Conservation (phyloP, 192 early-diverging fungal species). For the Entomortierella lignicola region DNA sequence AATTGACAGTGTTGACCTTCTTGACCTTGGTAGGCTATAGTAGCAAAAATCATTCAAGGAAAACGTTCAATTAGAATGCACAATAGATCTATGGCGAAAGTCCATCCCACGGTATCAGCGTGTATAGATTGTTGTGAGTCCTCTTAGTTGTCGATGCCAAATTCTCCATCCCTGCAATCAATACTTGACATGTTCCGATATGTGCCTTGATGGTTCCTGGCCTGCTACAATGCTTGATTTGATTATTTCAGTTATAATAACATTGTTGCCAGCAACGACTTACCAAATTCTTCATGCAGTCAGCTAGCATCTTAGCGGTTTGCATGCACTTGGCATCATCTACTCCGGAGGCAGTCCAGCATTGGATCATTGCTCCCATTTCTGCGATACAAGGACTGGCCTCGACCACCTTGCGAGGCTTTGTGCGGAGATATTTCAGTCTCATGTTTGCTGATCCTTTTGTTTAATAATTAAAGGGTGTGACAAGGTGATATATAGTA, state of each 20-base stretch:
- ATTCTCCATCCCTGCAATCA: too few species aligned
- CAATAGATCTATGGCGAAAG: too few species aligned
- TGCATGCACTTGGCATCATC: conserved; percentile 65
- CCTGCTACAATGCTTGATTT: neutral
- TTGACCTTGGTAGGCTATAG: conserved; percentile 59
- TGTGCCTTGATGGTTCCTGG: neutral
- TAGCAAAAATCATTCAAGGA: neutral
- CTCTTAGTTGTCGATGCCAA: too few species aligned
- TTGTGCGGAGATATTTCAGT: conserved; percentile 69
- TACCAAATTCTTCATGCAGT: conserved; percentile 70
- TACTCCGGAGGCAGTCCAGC: conserved; percentile 65
- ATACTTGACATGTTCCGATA: neutral
- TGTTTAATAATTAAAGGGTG: neutral
- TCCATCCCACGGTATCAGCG: too few species aligned
- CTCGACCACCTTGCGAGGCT: conserved; percentile 65
- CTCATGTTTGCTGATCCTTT: conserved; percentile 55
- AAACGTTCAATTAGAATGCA: neutral
- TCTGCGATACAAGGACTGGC: conserved; percentile 66
- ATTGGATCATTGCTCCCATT: conserved; percentile 70
- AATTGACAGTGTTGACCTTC: conserved; percentile 65
- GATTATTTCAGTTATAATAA: neutral
- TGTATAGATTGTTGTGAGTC: neutral
- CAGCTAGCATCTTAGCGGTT: conserved; percentile 60
- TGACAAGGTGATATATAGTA: too few species aligned
- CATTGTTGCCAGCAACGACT: conserved; percentile 6